A percentile compares a stretch with the other conserved stretches of the same genome.
Evolutionary conservation across 108 stramenopile species (phyloP).

Genomic region (Pseudonitzschia multiseries): DNA sequence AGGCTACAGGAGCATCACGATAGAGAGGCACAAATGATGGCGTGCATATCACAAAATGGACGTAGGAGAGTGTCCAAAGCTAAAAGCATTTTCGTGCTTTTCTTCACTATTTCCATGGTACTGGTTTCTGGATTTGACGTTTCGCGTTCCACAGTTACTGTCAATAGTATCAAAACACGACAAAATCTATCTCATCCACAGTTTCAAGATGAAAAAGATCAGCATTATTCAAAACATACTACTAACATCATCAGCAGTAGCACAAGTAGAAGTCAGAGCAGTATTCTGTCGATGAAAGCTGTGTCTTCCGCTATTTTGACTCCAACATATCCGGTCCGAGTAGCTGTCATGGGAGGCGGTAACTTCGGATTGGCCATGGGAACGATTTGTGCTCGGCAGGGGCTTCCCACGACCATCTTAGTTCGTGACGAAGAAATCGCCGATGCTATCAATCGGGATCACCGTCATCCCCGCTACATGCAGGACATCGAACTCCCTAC

Average conservation of each 20-base stretch:
- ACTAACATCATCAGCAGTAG: not conserved
- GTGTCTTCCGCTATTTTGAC: not conserved
- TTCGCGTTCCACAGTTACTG: not conserved
- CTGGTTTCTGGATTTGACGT: slow-evolving; percentile 13
- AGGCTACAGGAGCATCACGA: not conserved
- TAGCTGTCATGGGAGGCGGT: slow-evolving; percentile 93
- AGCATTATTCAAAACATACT: not conserved
- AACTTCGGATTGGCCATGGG: slow-evolving; percentile 94
- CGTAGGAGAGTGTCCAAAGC: not conserved
- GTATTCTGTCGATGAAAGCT: not conserved
- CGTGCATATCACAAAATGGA: not conserved
- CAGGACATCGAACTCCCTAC: slow-evolving; percentile 66
- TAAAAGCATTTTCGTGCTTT: not conserved
- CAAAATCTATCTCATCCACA: not conserved
- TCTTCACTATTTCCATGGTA: not conserved
- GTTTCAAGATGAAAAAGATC: not conserved
- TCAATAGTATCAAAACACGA: not conserved
- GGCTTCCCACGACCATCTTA: slow-evolving; percentile 83
- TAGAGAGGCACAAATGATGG: not conserved
- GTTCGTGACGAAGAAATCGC: slow-evolving; percentile 81
- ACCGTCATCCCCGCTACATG: slow-evolving; percentile 91
- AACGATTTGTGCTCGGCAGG: slow-evolving; percentile 73
- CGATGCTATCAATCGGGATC: slow-evolving; percentile 76
- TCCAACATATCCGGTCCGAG: slow-evolving; percentile 70
- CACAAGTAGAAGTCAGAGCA: not conserved